Base-by-base conservation (phyloP, 495 filamentous ascomycete genomes). In the Xylaria nigripes region DNA sequence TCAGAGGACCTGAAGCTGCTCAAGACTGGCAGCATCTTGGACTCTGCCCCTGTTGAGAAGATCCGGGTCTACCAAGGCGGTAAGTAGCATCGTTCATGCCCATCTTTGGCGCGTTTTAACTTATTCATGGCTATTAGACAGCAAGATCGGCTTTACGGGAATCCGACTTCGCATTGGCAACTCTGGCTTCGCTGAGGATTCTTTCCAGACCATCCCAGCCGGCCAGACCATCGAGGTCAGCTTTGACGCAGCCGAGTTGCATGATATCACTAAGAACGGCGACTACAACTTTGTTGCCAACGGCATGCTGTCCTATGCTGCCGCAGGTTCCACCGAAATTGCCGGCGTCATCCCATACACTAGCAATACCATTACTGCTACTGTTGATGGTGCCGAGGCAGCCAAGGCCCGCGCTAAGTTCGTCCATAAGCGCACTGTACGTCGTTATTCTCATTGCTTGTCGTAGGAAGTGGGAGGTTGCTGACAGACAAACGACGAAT, bases 1-100 rank as follows among this genome's bases (percentile, higher is more conserved):
- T 63, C 66, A 24, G 67, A 72, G 42, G 68, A 72, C 43, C 64
- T 86, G 25, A 81, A 78, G 54, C 66, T 85, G 42, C 71, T 86
- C 52, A 82, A 80, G 61, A 73, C 78, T 25, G 84, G 84, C 47
- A 82, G 81, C 51, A 78, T 86, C 68, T 67, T 81, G 18, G 81
- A 85, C 51, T 63, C 63, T 24, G 69, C 70, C 7, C 74, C 81
- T 0, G 78, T 85, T 6, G 73, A 86, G 70, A 86, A 86, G 72
- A 74, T 84, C 30, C 61, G 63, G 15, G 69, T 86, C 40, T 82
- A 69, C 65, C 70, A 74, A 48, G 68, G 75, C 48, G 66, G 79
- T 78, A 72, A 60, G 68, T 72, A 29, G 24, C 15, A 15, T 36
- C 1, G 21, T 10, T 13, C 2, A 22, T 22, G 19, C 2, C 32